Conservation (phyloP, 371 early-diverging fungal species). For the Thermomucor indicae-seudaticae region DNA sequence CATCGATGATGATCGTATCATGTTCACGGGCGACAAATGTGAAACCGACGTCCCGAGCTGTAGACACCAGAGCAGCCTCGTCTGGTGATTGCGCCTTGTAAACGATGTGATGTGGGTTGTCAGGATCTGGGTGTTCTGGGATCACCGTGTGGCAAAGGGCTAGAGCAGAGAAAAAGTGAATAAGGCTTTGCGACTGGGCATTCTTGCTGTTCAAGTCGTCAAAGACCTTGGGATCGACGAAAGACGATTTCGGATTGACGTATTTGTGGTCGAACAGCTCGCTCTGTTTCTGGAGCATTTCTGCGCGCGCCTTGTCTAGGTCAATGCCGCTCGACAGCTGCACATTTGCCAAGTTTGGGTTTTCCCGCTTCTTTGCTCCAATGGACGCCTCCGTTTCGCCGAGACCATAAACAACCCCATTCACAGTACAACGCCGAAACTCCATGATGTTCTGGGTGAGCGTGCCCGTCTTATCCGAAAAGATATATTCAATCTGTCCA, state of each 20-base stretch:
- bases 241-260: slow-evolving; percentile 31
- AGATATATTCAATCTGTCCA: slow-evolving; percentile 92
- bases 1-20: slow-evolving; percentile 64
- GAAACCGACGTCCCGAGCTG: slow-evolving; percentile 88
- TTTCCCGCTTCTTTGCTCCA: slow-evolving; percentile 35
- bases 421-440: slow-evolving; percentile 79
- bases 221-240: slow-evolving; percentile 44
- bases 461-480: slow-evolving; percentile 92
- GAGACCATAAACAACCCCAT: slow-evolving; percentile 76
- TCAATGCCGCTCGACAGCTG: slow-evolving; percentile 17
- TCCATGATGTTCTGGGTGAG: slow-evolving; percentile 82
- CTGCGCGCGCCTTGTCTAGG: slow-evolving; percentile 28
- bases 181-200: slow-evolving; percentile 34
- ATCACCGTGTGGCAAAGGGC: slow-evolving; percentile 83
- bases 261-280: slow-evolving; percentile 41
- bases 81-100: slow-evolving; percentile 95
- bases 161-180: slow-evolving; percentile 73
- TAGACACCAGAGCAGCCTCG: slow-evolving; percentile 89
- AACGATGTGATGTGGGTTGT: slow-evolving; percentile 48
- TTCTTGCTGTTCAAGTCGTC: slow-evolving; percentile 34
- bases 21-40: slow-evolving; percentile 72
- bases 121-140: slow-evolving; percentile 47
- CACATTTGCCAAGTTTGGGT: slow-evolving; percentile 23
- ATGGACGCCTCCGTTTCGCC: slow-evolving; percentile 45
- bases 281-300: slow-evolving; percentile 37